phyloP scores from a whole-genome alignment of 2,329 filamentous ascomycete species.

The Colletotrichum spaethianum region DNA sequence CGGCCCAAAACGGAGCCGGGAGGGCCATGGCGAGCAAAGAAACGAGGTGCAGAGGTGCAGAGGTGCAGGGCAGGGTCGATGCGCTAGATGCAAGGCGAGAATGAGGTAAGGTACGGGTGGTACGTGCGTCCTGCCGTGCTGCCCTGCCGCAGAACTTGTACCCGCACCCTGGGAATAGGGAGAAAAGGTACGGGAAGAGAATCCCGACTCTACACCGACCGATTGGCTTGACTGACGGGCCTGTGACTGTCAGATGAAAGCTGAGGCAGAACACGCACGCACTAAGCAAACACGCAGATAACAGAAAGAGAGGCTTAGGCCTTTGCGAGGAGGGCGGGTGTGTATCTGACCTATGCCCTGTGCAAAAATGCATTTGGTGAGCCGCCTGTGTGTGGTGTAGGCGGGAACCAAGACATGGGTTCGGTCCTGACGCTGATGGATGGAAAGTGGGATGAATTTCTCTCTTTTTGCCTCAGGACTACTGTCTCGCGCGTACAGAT shows the following conservation, averaged over 20 bases:
- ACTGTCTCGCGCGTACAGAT: background rate
- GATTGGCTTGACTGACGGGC: background rate
- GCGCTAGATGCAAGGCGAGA: slow-evolving; percentile 2
- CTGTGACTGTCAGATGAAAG: background rate
- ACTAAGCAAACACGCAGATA: background rate
- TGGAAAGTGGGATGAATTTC: slow-evolving; percentile 35
- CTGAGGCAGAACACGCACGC: background rate
- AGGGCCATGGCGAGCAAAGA: slow-evolving; percentile 23
- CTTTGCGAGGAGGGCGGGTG: background rate
- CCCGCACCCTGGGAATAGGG: background rate
- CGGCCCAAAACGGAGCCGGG: slow-evolving; percentile 30
- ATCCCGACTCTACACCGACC: slow-evolving; percentile 32
- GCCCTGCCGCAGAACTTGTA: background rate
- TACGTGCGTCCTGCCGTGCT: slow-evolving; percentile 22
- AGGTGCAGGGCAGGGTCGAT: slow-evolving; percentile 27
- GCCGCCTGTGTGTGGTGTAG: background rate
- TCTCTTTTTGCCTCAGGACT: background rate
- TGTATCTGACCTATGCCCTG: slow-evolving; percentile 9
- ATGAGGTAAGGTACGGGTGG: slow-evolving; percentile 33
- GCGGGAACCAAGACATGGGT: slow-evolving; percentile 26
- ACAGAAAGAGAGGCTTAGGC: background rate
- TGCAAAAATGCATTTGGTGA: slow-evolving; percentile 1
- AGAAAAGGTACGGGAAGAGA: slow-evolving; percentile 18
- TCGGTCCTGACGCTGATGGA: slow-evolving; percentile 26
- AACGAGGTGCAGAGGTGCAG: slow-evolving; percentile 16